Conservation (phyloP, 2,329 filamentous ascomycete species). For the Epichloe gansuensis region DNA sequence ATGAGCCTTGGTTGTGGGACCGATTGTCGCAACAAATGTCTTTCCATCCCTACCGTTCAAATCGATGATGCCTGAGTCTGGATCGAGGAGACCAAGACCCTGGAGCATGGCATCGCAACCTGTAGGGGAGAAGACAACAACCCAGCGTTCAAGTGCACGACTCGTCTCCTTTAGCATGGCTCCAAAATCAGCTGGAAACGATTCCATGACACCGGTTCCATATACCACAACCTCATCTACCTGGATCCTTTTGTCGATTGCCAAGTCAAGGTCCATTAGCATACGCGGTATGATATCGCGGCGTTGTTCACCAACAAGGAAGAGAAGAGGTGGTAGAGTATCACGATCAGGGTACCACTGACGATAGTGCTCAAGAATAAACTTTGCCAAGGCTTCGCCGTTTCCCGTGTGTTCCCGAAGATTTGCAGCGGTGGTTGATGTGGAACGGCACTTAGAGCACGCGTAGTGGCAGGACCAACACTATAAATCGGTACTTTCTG, state of each 20-base stretch:
- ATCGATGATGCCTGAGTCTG: conserved; percentile 27
- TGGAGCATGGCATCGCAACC: conserved; percentile 50
- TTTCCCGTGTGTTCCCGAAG: conserved; percentile 73
- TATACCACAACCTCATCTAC: conserved; percentile 80
- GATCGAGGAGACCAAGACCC: conserved; percentile 39
- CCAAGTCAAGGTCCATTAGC: conserved; percentile 47
- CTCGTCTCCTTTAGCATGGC: conserved; percentile 34
- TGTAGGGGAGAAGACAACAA: conserved; percentile 61
- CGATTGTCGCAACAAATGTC: conserved; percentile 74
- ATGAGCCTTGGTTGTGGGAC: conserved; percentile 78
- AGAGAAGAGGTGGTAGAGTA: conserved; percentile 56
- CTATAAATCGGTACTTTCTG: conserved; percentile 56
- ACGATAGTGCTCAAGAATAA: conserved; percentile 69
- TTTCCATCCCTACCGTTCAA: conserved; percentile 21
- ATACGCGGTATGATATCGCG: conserved; percentile 82
- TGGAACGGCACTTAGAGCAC: conserved; percentile 49
- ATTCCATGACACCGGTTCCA: conserved; percentile 69
- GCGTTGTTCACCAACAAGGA: conserved; percentile 81
- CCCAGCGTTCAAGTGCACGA: conserved; percentile 43
- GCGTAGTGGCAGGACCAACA: conserved; percentile 69
- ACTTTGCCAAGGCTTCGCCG: conserved; percentile 64
- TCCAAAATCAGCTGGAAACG: conserved; percentile 59
- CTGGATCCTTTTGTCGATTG: conserved; percentile 38
- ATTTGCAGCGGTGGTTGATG: conserved; percentile 45
- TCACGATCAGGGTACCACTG: conserved; percentile 32